These are phyloP conservation scores for Anisodus acutangulus DNA, from an alignment of 257 asterid species.

Conservation along the genomic window DNA sequence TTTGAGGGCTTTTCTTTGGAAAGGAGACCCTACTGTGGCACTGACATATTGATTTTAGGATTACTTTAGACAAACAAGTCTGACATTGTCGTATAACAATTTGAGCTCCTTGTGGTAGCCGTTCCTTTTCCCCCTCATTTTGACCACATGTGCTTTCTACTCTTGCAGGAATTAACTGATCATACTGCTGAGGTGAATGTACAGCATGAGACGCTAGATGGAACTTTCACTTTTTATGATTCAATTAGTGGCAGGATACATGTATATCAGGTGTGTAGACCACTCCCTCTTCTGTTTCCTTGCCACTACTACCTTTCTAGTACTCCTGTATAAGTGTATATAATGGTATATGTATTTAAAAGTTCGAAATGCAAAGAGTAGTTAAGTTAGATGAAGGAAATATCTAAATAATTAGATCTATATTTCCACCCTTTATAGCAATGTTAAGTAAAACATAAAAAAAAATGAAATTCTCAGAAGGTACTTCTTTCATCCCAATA, in stretches of 20 bases:
- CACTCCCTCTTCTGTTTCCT: slow-evolving; percentile 11
- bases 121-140: neutral
- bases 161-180: slow-evolving; percentile 70
- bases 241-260: slow-evolving; percentile 72
- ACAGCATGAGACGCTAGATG: slow-evolving; percentile 83
- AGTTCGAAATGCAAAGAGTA: neutral
- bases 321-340: neutral
- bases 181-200: slow-evolving; percentile 73
- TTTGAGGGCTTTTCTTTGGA: neutral
- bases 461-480: neutral
- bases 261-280: slow-evolving; percentile 69
- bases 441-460: neutral
- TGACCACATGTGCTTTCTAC: slow-evolving; percentile 11
- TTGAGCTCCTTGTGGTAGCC: neutral
- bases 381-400: neutral
- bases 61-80: neutral
- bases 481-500: neutral
- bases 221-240: slow-evolving; percentile 79
- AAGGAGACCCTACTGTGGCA: neutral
- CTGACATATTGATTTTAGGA: neutral
- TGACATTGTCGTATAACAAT: neutral
- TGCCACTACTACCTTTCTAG: neutral
- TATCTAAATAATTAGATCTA: neutral
- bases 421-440: neutral
- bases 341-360: neutral